phyloP scores from a whole-genome alignment of 2,329 filamentous ascomycete genomes.

The Claviceps humidiphila region DNA sequence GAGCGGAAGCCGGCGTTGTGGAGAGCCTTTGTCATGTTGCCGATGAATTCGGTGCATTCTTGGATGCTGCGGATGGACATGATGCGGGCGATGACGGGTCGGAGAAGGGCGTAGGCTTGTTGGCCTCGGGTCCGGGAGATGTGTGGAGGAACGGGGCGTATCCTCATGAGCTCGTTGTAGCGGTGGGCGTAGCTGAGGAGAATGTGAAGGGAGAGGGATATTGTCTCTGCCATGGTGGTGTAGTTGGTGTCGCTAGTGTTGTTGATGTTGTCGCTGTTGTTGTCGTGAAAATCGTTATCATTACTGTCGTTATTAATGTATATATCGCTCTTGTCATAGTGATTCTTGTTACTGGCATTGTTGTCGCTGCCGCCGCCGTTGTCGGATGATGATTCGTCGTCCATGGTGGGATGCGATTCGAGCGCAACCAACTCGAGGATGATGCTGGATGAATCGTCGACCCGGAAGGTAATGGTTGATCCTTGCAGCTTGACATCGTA shows the following conservation, averaged over 20 bases:
- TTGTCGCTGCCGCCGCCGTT: neutral
- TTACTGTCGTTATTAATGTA: neutral
- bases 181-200: slow-evolving; percentile 70
- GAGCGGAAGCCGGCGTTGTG: slow-evolving; percentile 30
- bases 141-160: slow-evolving; percentile 36
- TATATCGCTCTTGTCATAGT: neutral
- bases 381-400: slow-evolving; percentile 17
- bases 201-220: slow-evolving; percentile 57
- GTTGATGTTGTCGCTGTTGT: neutral
- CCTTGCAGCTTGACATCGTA: slow-evolving; percentile 55
- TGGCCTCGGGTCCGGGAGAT: slow-evolving; percentile 23
- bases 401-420: slow-evolving; percentile 23
- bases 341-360: neutral
- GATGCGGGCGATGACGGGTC: slow-evolving; percentile 37
- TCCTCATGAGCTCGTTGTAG: slow-evolving; percentile 56
- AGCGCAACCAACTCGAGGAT: slow-evolving; percentile 55
- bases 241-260: slow-evolving; percentile 13
- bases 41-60: slow-evolving; percentile 27
- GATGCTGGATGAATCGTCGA: slow-evolving; percentile 39
- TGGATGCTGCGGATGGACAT: slow-evolving; percentile 29
- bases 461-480: slow-evolving; percentile 40
- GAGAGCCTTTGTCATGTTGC: slow-evolving; percentile 29
- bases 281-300: neutral
- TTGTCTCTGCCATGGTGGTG: slow-evolving; percentile 46
- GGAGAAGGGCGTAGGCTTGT: slow-evolving; percentile 35